Conservation (phyloP, 2,329 filamentous ascomycete species). For the Diplodia sapinea region DNA sequence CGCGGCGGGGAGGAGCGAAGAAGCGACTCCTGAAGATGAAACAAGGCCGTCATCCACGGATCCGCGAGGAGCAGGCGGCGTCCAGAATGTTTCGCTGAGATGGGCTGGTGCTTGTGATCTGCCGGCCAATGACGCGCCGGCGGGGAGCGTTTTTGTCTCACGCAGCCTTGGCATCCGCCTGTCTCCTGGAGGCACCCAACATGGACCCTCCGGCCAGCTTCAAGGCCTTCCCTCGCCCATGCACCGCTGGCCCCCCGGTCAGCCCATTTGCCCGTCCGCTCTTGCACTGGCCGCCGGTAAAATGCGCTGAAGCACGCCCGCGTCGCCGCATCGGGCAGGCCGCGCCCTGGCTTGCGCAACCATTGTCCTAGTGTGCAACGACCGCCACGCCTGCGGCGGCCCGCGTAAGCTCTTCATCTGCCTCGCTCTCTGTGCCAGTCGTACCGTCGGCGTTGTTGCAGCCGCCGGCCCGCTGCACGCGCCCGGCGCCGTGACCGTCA, state of each 20-base stretch:
- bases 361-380: conserved; percentile 2
- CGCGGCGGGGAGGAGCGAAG: conserved; percentile 11
- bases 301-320: not conserved
- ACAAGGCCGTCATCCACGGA: conserved; percentile 10
- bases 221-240: conserved; percentile 22
- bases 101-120: conserved; percentile 6
- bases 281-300: not conserved
- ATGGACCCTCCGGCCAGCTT: not conserved
- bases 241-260: conserved; percentile 3
- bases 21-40: conserved; percentile 16
- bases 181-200: conserved; percentile 1
- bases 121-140: conserved; percentile 15
- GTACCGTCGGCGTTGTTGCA: not conserved
- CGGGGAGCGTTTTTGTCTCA: conserved; percentile 10
- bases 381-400: not conserved
- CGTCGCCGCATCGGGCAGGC: conserved; percentile 9
- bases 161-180: conserved; percentile 14
- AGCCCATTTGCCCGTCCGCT: conserved; percentile 2
- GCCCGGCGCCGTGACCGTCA: conserved; percentile 7
- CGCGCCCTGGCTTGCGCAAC: conserved; percentile 12
- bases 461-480: not conserved
- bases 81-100: conserved; percentile 21
- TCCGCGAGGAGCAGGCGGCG: not conserved
- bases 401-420: conserved; percentile 11
- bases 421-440: not conserved